Percentiles rank a stretch among this genome's conserved stretches.
Conservation (phyloP, 192 early-diverging fungal species). For the Endogone sp. region DNA sequence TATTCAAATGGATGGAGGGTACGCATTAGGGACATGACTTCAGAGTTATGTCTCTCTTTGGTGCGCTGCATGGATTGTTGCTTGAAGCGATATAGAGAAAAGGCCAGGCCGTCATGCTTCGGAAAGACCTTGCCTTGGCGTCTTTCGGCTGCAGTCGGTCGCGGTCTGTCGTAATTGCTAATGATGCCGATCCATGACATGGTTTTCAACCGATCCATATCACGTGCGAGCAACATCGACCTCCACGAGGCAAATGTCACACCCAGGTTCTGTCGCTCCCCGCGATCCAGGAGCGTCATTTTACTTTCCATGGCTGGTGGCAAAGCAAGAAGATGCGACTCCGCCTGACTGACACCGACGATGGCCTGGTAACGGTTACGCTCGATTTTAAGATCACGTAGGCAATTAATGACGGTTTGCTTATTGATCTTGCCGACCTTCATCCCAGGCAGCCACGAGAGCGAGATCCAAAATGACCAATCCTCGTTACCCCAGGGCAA, state of each 20-base stretch:
- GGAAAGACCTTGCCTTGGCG: not conserved
- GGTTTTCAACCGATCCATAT: not conserved
- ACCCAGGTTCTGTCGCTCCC: not conserved
- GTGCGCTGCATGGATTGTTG: not conserved
- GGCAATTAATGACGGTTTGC: not conserved
- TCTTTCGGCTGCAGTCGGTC: not conserved
- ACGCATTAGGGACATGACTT: not conserved
- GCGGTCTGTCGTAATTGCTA: not conserved
- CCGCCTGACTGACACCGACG: not conserved
- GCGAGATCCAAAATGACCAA: not conserved
- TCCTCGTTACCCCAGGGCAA: not conserved
- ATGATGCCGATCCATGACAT: not conserved
- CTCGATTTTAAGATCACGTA: not conserved
- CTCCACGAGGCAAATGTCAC: not conserved
- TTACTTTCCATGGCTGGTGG: not conserved
- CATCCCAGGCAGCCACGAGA: not conserved
- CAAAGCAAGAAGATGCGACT: not conserved
- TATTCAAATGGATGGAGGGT: not conserved
- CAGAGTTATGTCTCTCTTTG: too few species aligned
- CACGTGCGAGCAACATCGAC: not conserved
- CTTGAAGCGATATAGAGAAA: not conserved
- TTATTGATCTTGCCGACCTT: not conserved
- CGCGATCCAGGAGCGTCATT: not conserved
- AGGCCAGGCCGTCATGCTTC: not conserved
- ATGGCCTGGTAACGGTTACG: not conserved